Evolutionary conservation across 2,329 filamentous ascomycete genomes (phyloP), one percentile per base, ranked within the genome.

Genomic region (Dactylonectria macrodidyma): DNA sequence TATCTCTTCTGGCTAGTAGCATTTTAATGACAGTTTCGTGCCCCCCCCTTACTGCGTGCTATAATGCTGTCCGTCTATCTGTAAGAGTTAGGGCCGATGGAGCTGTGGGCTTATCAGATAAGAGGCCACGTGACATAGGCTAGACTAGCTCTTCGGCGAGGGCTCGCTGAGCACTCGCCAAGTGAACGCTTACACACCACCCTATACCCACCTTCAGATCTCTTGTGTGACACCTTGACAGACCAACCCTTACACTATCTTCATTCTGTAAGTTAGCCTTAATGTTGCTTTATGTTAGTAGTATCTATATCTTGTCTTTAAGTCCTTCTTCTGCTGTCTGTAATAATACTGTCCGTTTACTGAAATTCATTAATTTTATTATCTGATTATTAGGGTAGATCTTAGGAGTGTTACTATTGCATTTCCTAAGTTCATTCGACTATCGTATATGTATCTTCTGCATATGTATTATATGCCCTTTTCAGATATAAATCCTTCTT

Each of bases 1-100:
- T 71, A 19, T 71, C 69, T 47, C 26, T 48, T 19, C 68, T 56
- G 1, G 50, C 46, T 38, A 71, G 26, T 0, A 71, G 24, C 2
- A 68, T 65, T 0, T 14, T 44, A 0, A 71, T 16, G 0, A 71
- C 10, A 0, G 11, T 16, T 5, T 59, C 56, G 0, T 71, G 46
- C 1, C 68, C 68, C 9, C 41, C 5, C 1, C 38, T n/a, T 6
- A 65, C 69, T 9, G 69, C 69, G 0, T 60, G 34, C 2, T 26
- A 68, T 2, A 65, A 6, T 0, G 24, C n/a, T 7, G 48, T 52
- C 0, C 51, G 5, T 2, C 12, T 30, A 1, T 48, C 19, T 1
- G 19, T 19, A 19, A 19, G 19, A 19, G 19, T 19, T 19, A 19
- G 19, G 19, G 19, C 19, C 19, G 19, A 19, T 19, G 19, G 19